Evolutionary conservation across 176 grass and related monocot species (phyloP).

Genomic region (Bolboschoenus planiculmis): DNA sequence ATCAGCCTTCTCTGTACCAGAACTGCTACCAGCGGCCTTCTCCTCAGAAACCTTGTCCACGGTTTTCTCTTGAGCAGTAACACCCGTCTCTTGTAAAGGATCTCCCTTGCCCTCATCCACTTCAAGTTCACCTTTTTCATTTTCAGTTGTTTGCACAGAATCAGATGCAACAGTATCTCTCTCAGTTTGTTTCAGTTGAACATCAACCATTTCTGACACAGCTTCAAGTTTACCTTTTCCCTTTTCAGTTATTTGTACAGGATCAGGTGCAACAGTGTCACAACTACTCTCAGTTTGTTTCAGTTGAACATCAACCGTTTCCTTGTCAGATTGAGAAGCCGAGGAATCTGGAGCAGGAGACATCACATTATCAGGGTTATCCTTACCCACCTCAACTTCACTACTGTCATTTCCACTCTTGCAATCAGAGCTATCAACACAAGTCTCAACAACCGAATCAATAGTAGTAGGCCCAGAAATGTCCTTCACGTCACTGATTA

Average conservation of each 20-base stretch:
- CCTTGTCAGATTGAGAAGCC: neutral
- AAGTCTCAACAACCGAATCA: neutral
- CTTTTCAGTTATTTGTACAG: neutral
- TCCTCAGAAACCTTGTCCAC: neutral
- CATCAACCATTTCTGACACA: conserved; percentile 1
- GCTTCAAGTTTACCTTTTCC: neutral
- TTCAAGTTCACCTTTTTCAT: neutral
- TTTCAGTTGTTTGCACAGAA: neutral
- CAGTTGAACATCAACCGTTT: neutral
- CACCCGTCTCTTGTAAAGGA: conserved; percentile 3
- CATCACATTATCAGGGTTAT: neutral
- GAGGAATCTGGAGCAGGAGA: neutral
- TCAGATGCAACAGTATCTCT: conserved; percentile 17
- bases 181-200: neutral
- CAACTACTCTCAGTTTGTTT: neutral
- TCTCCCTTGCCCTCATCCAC: conserved; percentile 10
- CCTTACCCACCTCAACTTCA: neutral
- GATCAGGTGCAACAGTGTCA: conserved; percentile 5
- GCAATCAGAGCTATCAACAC: neutral
- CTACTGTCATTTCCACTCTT: neutral
- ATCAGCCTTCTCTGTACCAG: conserved; percentile 1
- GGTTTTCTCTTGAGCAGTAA: neutral
- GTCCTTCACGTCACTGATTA: neutral
- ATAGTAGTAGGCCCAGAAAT: neutral
- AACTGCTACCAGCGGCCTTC: neutral